Percentiles rank a stretch among this genome's conserved stretches.
Conservation (phyloP, 2,329 filamentous ascomycete species). For the Kalaharituber pfeilii region DNA sequence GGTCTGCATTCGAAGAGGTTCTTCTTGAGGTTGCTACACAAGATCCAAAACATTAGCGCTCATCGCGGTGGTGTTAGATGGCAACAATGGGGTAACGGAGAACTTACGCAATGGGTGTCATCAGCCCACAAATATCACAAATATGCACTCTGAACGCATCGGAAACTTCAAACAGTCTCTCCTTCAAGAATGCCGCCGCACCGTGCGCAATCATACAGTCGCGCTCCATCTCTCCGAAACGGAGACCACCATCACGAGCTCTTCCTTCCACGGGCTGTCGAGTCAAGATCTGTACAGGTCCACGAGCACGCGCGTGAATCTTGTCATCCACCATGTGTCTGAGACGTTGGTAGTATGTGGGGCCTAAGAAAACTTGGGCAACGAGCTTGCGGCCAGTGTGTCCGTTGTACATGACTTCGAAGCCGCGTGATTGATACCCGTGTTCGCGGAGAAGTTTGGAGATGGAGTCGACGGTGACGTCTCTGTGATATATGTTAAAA, state of each 20-base stretch:
- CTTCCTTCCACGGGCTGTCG: conserved; percentile 95
- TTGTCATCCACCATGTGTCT: conserved; percentile 99
- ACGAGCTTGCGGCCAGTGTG: conserved; percentile 89
- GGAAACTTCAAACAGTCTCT: conserved; percentile 89
- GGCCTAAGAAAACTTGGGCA: conserved; percentile 89
- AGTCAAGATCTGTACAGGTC: conserved; percentile 92
- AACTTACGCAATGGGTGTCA: conserved; percentile 96
- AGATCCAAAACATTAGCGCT: not conserved
- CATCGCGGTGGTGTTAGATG: conserved; percentile 12
- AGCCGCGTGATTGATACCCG: conserved; percentile 91
- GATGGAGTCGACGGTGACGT: conserved; percentile 87
- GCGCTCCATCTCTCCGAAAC: conserved; percentile 99
- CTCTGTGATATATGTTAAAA: no score
- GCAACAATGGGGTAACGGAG: conserved; percentile 24
- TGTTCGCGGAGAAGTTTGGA: conserved; percentile 71
- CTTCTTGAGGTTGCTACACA: conserved; percentile 67
- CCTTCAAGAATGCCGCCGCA: conserved; percentile 90
- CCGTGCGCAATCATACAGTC: conserved; percentile 99
- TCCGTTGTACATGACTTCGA: conserved; percentile 97
- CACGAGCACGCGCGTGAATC: conserved; percentile 95
- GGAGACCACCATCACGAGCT: conserved; percentile 89
- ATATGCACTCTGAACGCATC: conserved; percentile 97
- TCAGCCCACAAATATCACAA: conserved; percentile 94
- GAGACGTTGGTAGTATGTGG: conserved; percentile 96
- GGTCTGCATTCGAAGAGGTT: conserved; percentile 91